A percentile compares a stretch with the other conserved stretches of the same genome.
Evolutionary conservation across 2,329 filamentous ascomycete genomes (phyloP).

Genomic region (Remersonia thermophila): DNA sequence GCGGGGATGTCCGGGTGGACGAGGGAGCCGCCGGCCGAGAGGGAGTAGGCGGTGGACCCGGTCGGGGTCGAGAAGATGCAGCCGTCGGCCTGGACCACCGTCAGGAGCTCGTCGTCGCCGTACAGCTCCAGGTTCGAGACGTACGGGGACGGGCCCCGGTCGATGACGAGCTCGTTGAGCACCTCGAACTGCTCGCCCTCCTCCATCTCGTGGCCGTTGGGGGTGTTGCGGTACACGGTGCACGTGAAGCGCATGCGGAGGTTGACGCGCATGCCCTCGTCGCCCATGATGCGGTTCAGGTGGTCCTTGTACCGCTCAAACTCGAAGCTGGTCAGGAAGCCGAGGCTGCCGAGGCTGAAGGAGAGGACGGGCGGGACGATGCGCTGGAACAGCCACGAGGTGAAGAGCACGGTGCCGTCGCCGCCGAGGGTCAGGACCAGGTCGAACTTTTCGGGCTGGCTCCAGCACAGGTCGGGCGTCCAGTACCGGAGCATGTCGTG

Average conservation of each 20-base stretch:
- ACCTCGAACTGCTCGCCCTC: conserved; percentile 96
- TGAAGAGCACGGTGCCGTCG: conserved; percentile 78
- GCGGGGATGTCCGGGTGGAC: conserved; percentile 95
- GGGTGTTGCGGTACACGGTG: conserved; percentile 73
- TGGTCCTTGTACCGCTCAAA: conserved; percentile 82
- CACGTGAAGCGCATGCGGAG: conserved; percentile 98
- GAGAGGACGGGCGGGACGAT: conserved; percentile 76
- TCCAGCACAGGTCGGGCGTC: conserved; percentile 94
- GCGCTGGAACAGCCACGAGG: conserved; percentile 84
- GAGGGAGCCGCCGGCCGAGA: conserved; percentile 87
- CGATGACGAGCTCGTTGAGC: conserved; percentile 95
- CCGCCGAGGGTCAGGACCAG: conserved; percentile 80
- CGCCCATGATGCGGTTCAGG: conserved; percentile 81
- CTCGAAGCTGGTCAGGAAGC: conserved; percentile 81
- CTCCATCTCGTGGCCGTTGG: conserved; percentile 51
- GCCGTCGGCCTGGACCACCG: conserved; percentile 90
- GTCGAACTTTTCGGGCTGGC: conserved; percentile 86
- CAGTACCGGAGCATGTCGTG: conserved; percentile 83
- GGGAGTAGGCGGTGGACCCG: conserved; percentile 86
- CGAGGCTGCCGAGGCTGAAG: conserved; percentile 72
- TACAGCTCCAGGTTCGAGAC: conserved; percentile 95
- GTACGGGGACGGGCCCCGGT: conserved; percentile 90
- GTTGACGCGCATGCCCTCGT: conserved; percentile 92
- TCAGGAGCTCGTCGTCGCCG: conserved; percentile 87
- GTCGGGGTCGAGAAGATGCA: conserved; percentile 97